A percentile compares a stretch with the other conserved stretches of the same genome.
These are phyloP conservation scores for Alternaria sp. DNA, from an alignment of 2,329 filamentous ascomycete species.

Conservation along the genomic window DNA sequence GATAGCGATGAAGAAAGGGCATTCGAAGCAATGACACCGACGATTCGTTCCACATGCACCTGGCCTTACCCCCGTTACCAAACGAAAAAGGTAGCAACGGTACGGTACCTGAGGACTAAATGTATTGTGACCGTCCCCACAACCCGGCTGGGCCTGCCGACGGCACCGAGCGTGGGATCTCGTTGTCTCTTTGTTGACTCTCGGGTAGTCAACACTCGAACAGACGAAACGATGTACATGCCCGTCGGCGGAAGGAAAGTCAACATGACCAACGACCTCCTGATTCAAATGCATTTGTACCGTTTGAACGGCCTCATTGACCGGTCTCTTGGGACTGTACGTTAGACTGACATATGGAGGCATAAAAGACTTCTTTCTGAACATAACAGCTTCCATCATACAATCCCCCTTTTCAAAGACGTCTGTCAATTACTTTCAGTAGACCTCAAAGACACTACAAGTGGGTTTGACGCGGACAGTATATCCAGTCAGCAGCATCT, in stretches of 20 bases:
- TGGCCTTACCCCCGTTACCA: neutral
- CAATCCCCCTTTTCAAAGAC: neutral
- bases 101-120: neutral
- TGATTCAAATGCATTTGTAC: conserved; percentile 6
- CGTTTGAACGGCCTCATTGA: conserved; percentile 18
- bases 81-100: neutral
- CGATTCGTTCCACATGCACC: neutral
- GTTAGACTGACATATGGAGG: conserved; percentile 1
- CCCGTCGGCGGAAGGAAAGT: conserved; percentile 19
- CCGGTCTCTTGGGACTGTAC: conserved; percentile 4
- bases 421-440: neutral
- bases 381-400: neutral
- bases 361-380: conserved; percentile 2
- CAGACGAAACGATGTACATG: conserved; percentile 6
- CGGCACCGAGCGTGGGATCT: neutral
- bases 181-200: conserved; percentile 1
- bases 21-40: neutral
- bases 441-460: neutral
- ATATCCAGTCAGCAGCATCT: neutral
- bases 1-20: neutral
- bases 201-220: conserved; percentile 6
- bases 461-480: neutral
- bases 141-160: neutral
- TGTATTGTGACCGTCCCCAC: neutral
- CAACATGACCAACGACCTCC: conserved; percentile 11